Percentiles rank a stretch among this genome's conserved stretches.
Conservation (phyloP, 148 eudicot genomes). For the Rhododendron molle region DNA sequence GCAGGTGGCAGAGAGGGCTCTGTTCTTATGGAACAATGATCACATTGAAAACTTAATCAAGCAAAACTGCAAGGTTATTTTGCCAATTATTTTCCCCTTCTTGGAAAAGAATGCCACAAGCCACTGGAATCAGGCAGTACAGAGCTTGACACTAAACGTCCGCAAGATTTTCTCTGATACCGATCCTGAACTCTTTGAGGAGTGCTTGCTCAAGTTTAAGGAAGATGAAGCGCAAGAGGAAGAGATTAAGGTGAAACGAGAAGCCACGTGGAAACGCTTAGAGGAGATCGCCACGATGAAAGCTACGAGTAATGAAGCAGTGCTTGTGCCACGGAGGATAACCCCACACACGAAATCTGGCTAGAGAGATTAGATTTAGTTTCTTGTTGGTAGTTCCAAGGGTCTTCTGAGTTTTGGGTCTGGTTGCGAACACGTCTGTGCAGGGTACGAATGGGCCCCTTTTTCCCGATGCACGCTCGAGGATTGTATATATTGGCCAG, state of each 20-base stretch:
- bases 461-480: background rate
- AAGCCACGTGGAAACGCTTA: slow-evolving; percentile 28
- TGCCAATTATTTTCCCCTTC: slow-evolving; percentile 30
- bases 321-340: slow-evolving; percentile 16
- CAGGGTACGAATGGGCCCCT: background rate
- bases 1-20: slow-evolving; percentile 55
- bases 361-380: slow-evolving; percentile 12
- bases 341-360: slow-evolving; percentile 2
- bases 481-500: slow-evolving; percentile 13
- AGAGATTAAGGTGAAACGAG: slow-evolving; percentile 22
- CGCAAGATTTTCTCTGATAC: slow-evolving; percentile 29
- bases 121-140: slow-evolving; percentile 40
- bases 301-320: slow-evolving; percentile 28
- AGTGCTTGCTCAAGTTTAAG: slow-evolving; percentile 23
- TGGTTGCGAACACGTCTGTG: background rate
- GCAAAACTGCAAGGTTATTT: slow-evolving; percentile 41
- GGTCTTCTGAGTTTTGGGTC: slow-evolving; percentile 7
- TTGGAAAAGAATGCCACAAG: slow-evolving; percentile 27
- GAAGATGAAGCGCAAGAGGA: slow-evolving; percentile 26
- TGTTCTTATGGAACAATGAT: slow-evolving; percentile 53
- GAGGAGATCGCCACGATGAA: slow-evolving; percentile 30
- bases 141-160: slow-evolving; percentile 31
- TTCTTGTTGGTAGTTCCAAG: background rate
- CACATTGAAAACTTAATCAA: slow-evolving; percentile 47
- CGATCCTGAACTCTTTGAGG: slow-evolving; percentile 33